A percentile compares a stretch with the other conserved stretches of the same genome.
These are phyloP conservation scores for Russula foetens DNA, from an alignment of 768 basidiomycete genomes.

Conservation along the genomic window DNA sequence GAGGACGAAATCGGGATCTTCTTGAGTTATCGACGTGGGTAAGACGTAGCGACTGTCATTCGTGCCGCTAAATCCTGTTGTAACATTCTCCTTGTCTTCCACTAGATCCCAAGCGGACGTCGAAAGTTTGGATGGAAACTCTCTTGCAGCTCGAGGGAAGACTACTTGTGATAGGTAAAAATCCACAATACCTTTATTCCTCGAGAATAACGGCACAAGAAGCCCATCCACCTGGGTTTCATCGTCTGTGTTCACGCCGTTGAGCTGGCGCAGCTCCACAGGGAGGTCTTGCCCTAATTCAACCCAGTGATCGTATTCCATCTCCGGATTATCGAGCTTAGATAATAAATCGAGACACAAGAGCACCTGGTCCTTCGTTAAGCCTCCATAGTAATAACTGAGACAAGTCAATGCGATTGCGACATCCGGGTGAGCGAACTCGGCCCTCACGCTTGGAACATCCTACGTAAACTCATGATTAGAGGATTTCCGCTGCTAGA, in stretches of 20 bases:
- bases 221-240: conserved; percentile 23
- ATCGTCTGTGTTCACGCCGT: conserved; percentile 38
- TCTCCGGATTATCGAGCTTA: conserved; percentile 33
- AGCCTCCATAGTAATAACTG: conserved; percentile 42
- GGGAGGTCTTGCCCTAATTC: conserved; percentile 24
- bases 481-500: not conserved
- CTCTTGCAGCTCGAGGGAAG: conserved; percentile 43
- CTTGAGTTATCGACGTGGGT: conserved; percentile 30
- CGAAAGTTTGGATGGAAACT: conserved; percentile 40
- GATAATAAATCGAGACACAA: conserved; percentile 32
- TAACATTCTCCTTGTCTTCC: conserved; percentile 29
- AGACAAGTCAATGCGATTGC: conserved; percentile 39
- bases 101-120: conserved; percentile 49
- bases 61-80: conserved; percentile 49
- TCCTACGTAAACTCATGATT: conserved; percentile 28
- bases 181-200: conserved; percentile 34
- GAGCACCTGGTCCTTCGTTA: conserved; percentile 32
- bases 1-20: conserved; percentile 32
- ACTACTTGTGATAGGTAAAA: conserved; percentile 41
- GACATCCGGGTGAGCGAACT: conserved; percentile 48
- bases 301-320: conserved; percentile 38
- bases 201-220: conserved; percentile 31
- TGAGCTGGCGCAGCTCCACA: conserved; percentile 25
- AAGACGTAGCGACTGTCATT: conserved; percentile 38
- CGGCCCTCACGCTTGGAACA: conserved; percentile 36